These are phyloP conservation scores for Corylus avellana DNA, from an alignment of 306 rosid genomes.

Conservation along the genomic window DNA sequence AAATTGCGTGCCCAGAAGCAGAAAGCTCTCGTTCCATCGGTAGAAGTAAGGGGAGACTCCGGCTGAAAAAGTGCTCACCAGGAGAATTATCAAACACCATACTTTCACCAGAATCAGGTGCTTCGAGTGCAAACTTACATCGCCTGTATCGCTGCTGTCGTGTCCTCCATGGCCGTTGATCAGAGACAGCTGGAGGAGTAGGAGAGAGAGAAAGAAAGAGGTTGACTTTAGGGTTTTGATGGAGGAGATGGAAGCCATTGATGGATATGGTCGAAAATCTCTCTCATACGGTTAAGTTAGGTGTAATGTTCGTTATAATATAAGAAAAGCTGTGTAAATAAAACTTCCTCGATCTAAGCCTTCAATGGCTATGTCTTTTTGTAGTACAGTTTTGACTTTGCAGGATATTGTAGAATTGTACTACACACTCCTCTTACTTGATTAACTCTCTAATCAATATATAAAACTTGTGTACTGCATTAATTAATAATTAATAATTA, in stretches of 20 bases:
- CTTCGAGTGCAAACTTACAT: conserved; percentile 34
- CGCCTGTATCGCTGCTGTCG: not conserved
- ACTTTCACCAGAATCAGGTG: conserved; percentile 56
- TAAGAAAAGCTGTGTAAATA: not conserved
- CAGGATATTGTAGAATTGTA: conserved; percentile 23
- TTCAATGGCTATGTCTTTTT: not conserved
- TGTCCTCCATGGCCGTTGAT: conserved; percentile 47
- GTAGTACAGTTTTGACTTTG: conserved; percentile 43
- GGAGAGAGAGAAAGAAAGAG: conserved; percentile 30
- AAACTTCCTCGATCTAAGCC: not conserved
- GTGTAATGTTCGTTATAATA: not conserved
- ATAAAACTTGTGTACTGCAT: not conserved
- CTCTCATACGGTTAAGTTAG: not conserved
- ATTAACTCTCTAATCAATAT: not conserved
- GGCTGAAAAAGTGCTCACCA: conserved; percentile 54
- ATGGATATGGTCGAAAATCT: not conserved
- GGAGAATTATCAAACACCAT: conserved; percentile 70
- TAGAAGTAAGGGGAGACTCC: conserved; percentile 69
- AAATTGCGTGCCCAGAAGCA: conserved; percentile 66
- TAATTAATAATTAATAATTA: not conserved
- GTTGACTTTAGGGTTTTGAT: conserved; percentile 48
- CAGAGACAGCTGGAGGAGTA: conserved; percentile 24
- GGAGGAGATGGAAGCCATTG: conserved; percentile 39
- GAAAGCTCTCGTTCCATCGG: conserved; percentile 73
- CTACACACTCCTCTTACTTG: conserved; percentile 12